phyloP scores from a whole-genome alignment of 2,329 filamentous ascomycete species.

The Cercospora nicotianae region DNA sequence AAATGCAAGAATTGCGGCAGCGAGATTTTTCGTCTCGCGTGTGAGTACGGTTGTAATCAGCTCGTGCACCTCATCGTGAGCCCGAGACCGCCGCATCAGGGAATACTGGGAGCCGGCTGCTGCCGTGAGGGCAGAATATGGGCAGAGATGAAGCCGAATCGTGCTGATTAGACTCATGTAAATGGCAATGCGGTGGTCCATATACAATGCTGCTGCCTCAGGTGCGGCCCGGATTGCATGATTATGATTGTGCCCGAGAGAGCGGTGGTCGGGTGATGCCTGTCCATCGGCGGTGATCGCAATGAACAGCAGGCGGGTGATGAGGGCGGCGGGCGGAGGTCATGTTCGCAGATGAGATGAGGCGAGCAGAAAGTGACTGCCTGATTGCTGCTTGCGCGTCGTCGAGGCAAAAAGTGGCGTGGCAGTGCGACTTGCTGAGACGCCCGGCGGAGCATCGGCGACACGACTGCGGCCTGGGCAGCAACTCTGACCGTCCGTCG shows the following conservation, averaged over 20 bases:
- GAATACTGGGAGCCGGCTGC: background rate
- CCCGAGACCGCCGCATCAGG: too few relatives aligned
- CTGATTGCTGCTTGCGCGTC: slow-evolving; percentile 2
- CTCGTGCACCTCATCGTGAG: background rate
- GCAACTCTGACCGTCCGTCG: background rate
- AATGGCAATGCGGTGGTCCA: background rate
- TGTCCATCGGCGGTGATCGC: background rate
- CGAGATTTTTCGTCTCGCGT: background rate
- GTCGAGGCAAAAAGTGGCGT: background rate
- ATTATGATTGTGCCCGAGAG: background rate
- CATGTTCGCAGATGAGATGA: background rate
- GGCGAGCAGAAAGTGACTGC: slow-evolving; percentile 1
- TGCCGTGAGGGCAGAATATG: too few relatives aligned
- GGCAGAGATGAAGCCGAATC: background rate
- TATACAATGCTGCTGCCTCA: background rate
- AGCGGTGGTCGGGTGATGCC: background rate
- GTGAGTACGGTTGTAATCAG: background rate
- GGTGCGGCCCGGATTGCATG: background rate
- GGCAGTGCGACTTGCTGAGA: background rate
- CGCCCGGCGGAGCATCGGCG: background rate
- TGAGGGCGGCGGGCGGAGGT: background rate
- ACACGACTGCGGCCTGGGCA: slow-evolving; percentile 1
- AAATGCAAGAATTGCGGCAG: background rate
- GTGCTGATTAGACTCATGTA: background rate
- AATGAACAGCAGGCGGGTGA: background rate